Evolutionary conservation across 192 early-diverging fungal species (phyloP).

Genomic region (Backusella psychrophila): DNA sequence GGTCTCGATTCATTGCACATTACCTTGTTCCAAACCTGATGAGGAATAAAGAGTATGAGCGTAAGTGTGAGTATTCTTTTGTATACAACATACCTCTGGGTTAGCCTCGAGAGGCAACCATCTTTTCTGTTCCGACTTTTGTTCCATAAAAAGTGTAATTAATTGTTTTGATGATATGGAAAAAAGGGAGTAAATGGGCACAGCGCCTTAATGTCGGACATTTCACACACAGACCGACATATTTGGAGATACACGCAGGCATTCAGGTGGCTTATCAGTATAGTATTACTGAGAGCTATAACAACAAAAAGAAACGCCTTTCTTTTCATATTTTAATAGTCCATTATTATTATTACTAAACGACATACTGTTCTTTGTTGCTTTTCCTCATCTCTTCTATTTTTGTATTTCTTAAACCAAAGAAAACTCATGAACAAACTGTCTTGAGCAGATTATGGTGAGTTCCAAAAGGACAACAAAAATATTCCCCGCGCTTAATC

Average conservation of each 20-base stretch:
- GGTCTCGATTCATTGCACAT: neutral
- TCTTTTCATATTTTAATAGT: neutral
- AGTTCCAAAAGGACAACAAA: neutral
- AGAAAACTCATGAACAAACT: neutral
- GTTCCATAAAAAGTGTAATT: neutral
- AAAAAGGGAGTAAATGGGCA: neutral
- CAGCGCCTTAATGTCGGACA: neutral
- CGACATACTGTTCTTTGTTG: neutral
- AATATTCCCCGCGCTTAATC: neutral
- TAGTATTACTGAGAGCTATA: neutral
- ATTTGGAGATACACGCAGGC: neutral
- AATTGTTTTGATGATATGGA: neutral
- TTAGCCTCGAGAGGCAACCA: conserved; percentile 93
- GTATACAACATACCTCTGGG: conserved; percentile 60
- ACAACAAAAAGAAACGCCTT: neutral
- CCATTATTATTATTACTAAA: neutral
- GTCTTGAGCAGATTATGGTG: conserved; percentile 2
- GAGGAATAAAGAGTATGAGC: neutral
- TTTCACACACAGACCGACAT: neutral
- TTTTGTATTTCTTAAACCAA: neutral
- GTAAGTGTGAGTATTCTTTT: neutral
- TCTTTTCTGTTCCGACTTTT: conserved; percentile 34
- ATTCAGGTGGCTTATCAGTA: neutral
- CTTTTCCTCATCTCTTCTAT: neutral
- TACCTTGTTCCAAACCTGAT: conserved; percentile 67